These are phyloP conservation scores for Xylaria hypoxylon DNA, from an alignment of 2,329 filamentous ascomycete species.

Conservation along the genomic window DNA sequence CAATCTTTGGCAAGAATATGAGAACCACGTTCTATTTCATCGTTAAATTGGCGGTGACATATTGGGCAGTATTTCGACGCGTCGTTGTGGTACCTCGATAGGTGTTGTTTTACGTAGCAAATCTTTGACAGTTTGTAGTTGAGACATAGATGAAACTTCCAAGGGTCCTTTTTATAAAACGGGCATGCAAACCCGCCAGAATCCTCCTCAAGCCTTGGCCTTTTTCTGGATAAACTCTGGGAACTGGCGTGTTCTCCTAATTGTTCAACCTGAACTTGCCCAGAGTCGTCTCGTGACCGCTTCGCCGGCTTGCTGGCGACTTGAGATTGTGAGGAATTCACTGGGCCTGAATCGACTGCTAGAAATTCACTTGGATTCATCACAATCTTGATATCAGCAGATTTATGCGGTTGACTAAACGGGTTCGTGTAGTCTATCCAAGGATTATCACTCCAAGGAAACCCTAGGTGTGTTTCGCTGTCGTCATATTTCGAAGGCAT, in stretches of 20 bases:
- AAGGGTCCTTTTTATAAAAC: slow-evolving; percentile 21
- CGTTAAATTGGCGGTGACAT: neutral
- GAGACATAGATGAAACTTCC: slow-evolving; percentile 9
- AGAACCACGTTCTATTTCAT: neutral
- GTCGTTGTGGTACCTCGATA: slow-evolving; percentile 9
- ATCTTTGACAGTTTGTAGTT: slow-evolving; percentile 14
- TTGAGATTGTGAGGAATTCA: neutral
- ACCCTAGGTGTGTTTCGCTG: too few relatives aligned
- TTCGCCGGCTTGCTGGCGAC: neutral
- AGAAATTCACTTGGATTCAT: neutral
- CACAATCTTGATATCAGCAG: neutral
- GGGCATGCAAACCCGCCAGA: slow-evolving; percentile 7
- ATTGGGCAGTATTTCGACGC: neutral
- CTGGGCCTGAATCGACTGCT: neutral
- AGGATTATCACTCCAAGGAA: too few relatives aligned
- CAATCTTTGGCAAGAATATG: neutral
- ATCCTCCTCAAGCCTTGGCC: neutral
- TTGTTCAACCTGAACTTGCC: neutral
- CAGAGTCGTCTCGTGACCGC: neutral
- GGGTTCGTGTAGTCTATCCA: too few relatives aligned
- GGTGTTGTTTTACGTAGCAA: slow-evolving; percentile 22
- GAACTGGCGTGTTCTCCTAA: neutral
- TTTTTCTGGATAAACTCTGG: neutral
- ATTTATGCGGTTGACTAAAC: neutral
- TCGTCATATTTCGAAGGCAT: too few relatives aligned